phyloP scores from a whole-genome alignment of 495 filamentous ascomycete species.

The Aspergillus cavernicola region DNA sequence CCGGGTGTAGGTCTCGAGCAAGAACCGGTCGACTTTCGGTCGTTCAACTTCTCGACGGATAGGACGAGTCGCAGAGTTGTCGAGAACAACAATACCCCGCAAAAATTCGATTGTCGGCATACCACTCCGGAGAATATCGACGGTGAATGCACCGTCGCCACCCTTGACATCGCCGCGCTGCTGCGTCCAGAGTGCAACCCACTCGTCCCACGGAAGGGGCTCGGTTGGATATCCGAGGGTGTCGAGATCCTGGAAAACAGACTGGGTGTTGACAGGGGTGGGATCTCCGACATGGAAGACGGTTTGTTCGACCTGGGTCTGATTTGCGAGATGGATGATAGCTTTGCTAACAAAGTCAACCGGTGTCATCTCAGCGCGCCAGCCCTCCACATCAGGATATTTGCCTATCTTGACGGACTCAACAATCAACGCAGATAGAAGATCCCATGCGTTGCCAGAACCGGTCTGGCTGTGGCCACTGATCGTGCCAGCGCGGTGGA shows the following conservation, averaged over 20 bases:
- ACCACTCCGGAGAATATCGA: constrained; percentile 51
- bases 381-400: constrained; percentile 59
- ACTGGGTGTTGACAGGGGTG: constrained; percentile 51
- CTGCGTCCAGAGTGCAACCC: constrained; percentile 59
- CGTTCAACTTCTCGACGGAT: constrained; percentile 53
- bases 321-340: constrained; percentile 56
- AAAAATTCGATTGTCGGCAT: constrained; percentile 64
- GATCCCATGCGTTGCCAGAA: constrained; percentile 64
- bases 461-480: constrained; percentile 61
- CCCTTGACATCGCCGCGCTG: constrained; percentile 53
- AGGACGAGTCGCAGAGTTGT: constrained; percentile 54
- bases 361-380: constrained; percentile 70
- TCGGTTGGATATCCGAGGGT: constrained; percentile 62
- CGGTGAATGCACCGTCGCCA: constrained; percentile 57
- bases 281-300: constrained; percentile 66
- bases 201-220: constrained; percentile 56
- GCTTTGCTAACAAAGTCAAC: constrained; percentile 66
- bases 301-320: constrained; percentile 48
- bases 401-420: constrained; percentile 62
- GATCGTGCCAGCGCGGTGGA: constrained; percentile 61
- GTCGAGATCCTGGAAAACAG: constrained; percentile 52
- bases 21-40: constrained; percentile 54
- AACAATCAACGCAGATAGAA: constrained; percentile 61
- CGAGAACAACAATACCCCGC: constrained; percentile 55
- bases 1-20: constrained; percentile 63